Evolutionary conservation across 2,329 filamentous ascomycete species (phyloP).

Genomic region (Bipolaris cookei): DNA sequence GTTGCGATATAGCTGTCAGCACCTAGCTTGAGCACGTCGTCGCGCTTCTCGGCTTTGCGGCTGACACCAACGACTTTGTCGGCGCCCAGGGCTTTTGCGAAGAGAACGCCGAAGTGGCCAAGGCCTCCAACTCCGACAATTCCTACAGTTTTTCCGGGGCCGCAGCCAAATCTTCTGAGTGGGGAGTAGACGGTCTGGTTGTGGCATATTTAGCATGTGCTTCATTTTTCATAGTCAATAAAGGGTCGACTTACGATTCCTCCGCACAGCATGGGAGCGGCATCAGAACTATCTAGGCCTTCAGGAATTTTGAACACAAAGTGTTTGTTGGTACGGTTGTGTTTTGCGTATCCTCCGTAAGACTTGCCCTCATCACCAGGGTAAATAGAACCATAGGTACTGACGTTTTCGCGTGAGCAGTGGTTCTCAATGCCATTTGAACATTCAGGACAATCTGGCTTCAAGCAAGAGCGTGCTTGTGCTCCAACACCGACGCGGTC

Average conservation of each 20-base stretch:
- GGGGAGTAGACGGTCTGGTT: conserved; percentile 72
- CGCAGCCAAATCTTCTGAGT: conserved; percentile 73
- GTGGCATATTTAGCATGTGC: not conserved
- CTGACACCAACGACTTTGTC: conserved; percentile 70
- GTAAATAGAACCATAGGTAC: conserved; percentile 56
- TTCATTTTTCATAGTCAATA: not conserved
- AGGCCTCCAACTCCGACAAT: conserved; percentile 76
- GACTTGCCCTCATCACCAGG: conserved; percentile 63
- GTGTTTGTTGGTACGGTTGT: conserved; percentile 76
- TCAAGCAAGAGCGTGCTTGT: conserved; percentile 56
- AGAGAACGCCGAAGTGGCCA: conserved; percentile 75
- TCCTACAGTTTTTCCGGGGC: conserved; percentile 77
- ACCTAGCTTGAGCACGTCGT: conserved; percentile 64
- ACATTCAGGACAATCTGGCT: conserved; percentile 52
- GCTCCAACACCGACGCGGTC: conserved; percentile 63
- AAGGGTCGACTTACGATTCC: conserved; percentile 59
- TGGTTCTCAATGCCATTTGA: conserved; percentile 58
- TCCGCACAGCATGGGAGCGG: conserved; percentile 82
- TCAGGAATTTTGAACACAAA: conserved; percentile 79
- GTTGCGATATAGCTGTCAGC: conserved; percentile 68
- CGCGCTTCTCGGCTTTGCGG: conserved; percentile 65
- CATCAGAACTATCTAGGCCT: conserved; percentile 62
- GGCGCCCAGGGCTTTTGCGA: conserved; percentile 72
- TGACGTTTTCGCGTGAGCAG: conserved; percentile 50
- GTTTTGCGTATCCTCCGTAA: conserved; percentile 68